Evolutionary conservation across 192 early-diverging fungal genomes (phyloP), one percentile per base, ranked within the genome.

Genomic region (Phlyctochytrium bullatum): DNA sequence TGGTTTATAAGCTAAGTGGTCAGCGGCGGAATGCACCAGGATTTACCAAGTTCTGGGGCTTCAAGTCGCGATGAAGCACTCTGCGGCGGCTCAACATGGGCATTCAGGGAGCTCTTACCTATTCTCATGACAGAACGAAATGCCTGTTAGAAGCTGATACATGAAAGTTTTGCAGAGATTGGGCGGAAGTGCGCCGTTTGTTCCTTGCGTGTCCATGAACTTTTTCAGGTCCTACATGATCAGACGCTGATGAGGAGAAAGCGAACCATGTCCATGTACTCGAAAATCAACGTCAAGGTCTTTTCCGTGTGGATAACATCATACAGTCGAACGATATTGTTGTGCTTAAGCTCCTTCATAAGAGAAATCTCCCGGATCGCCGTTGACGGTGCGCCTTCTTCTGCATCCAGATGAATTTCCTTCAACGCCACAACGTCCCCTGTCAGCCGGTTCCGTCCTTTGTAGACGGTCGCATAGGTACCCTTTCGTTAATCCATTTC

Each of bases 401-500:
- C 83, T 34, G 71, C 67, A 66, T 84, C 83, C 59, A 84, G 72
- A 58, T 78, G 83, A 36, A 84, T 84, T 59, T 84, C 90, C 76
- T 99, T 99, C 61, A 99, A 81, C 23, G 97, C 97, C 1, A 99
- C 96, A 36, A 97, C 90, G 67, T 97, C 93, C 75, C 88, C 89
- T 23, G 92, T 93, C 59, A 95, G 88, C 61, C 93, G 77, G 82
- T 94, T 95, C 74, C 96, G 90, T 6, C 95, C 98, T 82, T 99
- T 98, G 84, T 96, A 98, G 2, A 99, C 98, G 53, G 97, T 95
- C 32, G 95, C 98, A 74, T 98, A 99, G 2, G 98, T 97, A 64
- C 83, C 83, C 77, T 57, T 6, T 10, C 12, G 27, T 57, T n/a
- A n/a, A n/a, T n/a, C n/a, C n/a, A n/a, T n/a, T n/a, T n/a, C n/a